phyloP scores from a whole-genome alignment of 164 flowering plant species.

The Chimonanthus praecox region DNA sequence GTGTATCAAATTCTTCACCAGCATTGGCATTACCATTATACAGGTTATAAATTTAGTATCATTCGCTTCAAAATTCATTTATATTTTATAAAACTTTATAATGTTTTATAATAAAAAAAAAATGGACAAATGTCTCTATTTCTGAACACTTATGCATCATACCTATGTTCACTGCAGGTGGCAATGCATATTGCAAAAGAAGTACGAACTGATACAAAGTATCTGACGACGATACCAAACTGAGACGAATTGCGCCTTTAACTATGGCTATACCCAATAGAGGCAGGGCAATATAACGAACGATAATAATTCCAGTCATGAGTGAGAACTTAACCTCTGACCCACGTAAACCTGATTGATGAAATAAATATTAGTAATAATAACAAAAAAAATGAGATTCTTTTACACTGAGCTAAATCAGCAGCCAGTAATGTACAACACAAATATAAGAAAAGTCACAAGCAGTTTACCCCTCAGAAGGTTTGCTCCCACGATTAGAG shows the following conservation, averaged over 20 bases:
- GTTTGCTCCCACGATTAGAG: conserved; percentile 67
- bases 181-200: conserved; percentile 61
- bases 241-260: conserved; percentile 40
- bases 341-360: conserved; percentile 40
- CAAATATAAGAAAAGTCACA: not conserved
- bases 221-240: conserved; percentile 39
- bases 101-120: too few relatives aligned
- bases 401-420: not conserved
- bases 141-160: not conserved
- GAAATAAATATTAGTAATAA: not conserved
- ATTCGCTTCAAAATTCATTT: too few relatives aligned
- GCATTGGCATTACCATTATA: too few relatives aligned
- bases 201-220: conserved; percentile 62
- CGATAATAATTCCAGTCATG: conserved; percentile 40
- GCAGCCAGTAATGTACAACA: not conserved
- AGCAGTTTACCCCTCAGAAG: conserved; percentile 49
- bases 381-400: not conserved
- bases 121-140: too few relatives aligned
- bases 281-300: conserved; percentile 54
- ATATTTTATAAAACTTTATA: too few relatives aligned
- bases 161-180: conserved; percentile 86
- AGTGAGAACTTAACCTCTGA: conserved; percentile 29
- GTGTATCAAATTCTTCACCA: too few relatives aligned
- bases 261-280: conserved; percentile 42
- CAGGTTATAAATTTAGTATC: too few relatives aligned